Evolutionary conservation across 192 early-diverging fungal genomes (phyloP), one percentile per base, ranked within the genome.

Genomic region (Coemansia umbellata): DNA sequence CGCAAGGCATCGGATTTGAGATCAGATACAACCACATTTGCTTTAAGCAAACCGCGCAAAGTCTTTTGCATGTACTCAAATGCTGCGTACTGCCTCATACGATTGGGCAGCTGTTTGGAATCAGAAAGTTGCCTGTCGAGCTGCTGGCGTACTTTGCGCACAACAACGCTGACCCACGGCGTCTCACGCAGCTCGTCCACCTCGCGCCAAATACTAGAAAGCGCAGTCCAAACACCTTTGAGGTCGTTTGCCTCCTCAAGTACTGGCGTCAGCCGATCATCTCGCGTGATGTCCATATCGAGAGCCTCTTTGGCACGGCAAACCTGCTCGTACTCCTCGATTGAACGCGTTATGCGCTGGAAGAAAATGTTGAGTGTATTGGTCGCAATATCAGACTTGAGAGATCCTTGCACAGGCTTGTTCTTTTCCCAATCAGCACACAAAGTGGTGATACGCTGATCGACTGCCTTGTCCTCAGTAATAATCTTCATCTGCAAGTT

Each of bases 51-150:
- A 2, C 76, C 68, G 30, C 87, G 82, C 47, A 99, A 74, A 15
- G 82, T 82, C 44, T 93, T 87, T 55, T 98, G 94, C 39, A 95
- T 82, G 56, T 89, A 92, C 63, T 98, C 92, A 55, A 89, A 98
- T 0, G 97, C 95, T 3, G 91, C 91, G 80, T 99, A 99, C 63
- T 93, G 89, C 14, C 95, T 85, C 90, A 97, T 95, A 39, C 90
- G 87, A 79, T 84, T 91, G n/a, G 92, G 92, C 85, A 98, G 85
- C 50, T 93, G 88, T 68, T 94, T 96, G 15, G 89, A 91, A 26
- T 84, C 81, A 37, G 73, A 69, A 23, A 96, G 64, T 19, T 97
- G 81, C 15, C 71, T 74, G 62, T 98, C 93, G 39, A 99, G 81
- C 50, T 83, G 84, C 63, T 86, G 85, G 40, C 93, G 87, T 5